Conservation (phyloP, 805 yeast species). For the Barnettozyma californica region DNA sequence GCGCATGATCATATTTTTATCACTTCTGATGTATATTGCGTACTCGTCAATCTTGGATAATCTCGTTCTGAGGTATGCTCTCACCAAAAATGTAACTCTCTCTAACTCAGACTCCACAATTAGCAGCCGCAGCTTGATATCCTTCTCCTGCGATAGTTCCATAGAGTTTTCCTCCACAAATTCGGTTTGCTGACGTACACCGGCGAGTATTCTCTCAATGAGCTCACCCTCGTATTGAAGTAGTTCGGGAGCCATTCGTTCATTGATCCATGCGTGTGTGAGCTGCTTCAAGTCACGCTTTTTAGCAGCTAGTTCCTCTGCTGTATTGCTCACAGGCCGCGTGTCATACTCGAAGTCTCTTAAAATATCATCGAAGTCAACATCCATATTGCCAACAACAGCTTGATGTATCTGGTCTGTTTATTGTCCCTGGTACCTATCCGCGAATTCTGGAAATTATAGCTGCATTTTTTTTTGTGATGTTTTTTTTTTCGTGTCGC, state of each 20-base stretch:
- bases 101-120: conserved; percentile 91
- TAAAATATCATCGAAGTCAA: conserved; percentile 62
- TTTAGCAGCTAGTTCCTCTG: conserved; percentile 22
- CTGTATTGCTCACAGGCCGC: conserved; percentile 19
- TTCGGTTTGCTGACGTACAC: conserved; percentile 68
- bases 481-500: not conserved
- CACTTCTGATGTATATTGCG: conserved; percentile 52
- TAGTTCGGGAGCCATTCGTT: conserved; percentile 83
- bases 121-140: conserved; percentile 72
- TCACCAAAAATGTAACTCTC: conserved; percentile 72
- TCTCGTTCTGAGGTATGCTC: conserved; percentile 77
- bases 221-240: conserved; percentile 64
- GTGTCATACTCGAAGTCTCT: conserved; percentile 54
- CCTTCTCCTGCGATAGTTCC: conserved; percentile 57
- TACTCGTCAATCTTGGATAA: conserved; percentile 61
- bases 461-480: not conserved
- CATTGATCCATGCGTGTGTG: conserved; percentile 71
- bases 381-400: not conserved
- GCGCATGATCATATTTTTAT: conserved; percentile 32
- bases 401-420: not conserved
- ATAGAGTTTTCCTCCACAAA: conserved; percentile 73
- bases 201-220: conserved; percentile 49
- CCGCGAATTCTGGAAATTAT: not conserved
- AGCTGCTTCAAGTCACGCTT: conserved; percentile 39
- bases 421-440: not conserved